Percentiles rank a stretch among this genome's conserved stretches.
These are phyloP conservation scores for Alternaria viburni DNA, from an alignment of 2,329 filamentous ascomycete genomes.

Conservation along the genomic window DNA sequence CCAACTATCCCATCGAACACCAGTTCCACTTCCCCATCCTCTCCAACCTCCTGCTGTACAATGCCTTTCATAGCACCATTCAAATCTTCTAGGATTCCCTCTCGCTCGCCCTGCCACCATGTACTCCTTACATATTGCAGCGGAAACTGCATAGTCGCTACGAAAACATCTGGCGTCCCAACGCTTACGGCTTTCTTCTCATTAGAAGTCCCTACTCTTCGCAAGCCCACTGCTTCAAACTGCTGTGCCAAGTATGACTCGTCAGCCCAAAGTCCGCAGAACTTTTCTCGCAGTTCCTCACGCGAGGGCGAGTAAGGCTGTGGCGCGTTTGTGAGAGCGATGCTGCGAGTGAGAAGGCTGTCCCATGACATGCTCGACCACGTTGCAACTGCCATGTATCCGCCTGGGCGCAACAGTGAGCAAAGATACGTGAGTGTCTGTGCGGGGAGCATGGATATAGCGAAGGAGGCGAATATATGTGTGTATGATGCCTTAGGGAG, in stretches of 20 bases:
- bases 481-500: constrained; percentile 21
- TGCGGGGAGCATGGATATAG: constrained; percentile 24
- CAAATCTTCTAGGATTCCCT: constrained; percentile 12
- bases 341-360: constrained; percentile 5
- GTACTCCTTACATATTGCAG: constrained; percentile 17
- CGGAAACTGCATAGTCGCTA: constrained; percentile 25
- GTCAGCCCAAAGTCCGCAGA: constrained; percentile 20
- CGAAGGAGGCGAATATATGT: constrained; percentile 33
- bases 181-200: constrained; percentile 7
- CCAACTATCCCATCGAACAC: constrained; percentile 21
- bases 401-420: constrained; percentile 16
- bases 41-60: constrained; percentile 8
- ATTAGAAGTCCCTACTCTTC: constrained; percentile 14
- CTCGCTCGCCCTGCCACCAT: constrained; percentile 27
- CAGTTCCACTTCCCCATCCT: constrained; percentile 17
- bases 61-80: constrained; percentile 6
- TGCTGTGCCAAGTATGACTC: constrained; percentile 13
- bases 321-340: constrained; percentile 4
- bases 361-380: constrained; percentile 30
- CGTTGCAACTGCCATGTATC: constrained; percentile 29
- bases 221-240: constrained; percentile 24
- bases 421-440: constrained; percentile 5
- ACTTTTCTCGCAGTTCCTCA: constrained; percentile 3
- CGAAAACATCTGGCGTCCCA: constrained; percentile 23
- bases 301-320: constrained; percentile 10